phyloP scores from a whole-genome alignment of 768 basidiomycete species.

The Suillus decipiens region DNA sequence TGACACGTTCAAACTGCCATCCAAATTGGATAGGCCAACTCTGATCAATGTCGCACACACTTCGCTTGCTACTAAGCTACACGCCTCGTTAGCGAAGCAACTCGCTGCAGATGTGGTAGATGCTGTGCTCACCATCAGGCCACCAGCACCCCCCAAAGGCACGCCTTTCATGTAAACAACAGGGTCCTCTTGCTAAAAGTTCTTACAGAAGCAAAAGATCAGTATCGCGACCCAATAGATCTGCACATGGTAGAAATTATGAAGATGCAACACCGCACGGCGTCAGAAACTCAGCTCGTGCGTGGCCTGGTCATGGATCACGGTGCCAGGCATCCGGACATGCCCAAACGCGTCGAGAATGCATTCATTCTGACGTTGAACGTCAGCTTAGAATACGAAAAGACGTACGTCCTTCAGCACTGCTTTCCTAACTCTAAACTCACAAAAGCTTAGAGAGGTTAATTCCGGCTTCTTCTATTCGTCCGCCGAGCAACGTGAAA shows the following conservation, averaged over 20 bases:
- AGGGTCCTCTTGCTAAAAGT: conserved; percentile 32
- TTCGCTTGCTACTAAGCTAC: conserved; percentile 94
- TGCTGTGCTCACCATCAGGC: conserved; percentile 87
- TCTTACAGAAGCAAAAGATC: conserved; percentile 56
- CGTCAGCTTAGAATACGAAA: conserved; percentile 98
- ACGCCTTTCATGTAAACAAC: conserved; percentile 23
- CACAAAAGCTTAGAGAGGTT: conserved; percentile 71
- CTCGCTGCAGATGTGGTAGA: conserved; percentile 94
- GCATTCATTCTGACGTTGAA: conserved; percentile 94
- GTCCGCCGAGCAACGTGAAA: conserved; percentile 96
- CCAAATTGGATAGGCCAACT: conserved; percentile 83
- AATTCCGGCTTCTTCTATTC: conserved; percentile 99
- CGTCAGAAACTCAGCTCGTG: conserved; percentile 94
- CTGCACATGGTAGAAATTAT: conserved; percentile 99
- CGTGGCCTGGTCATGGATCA: conserved; percentile 97
- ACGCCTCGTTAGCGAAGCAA: conserved; percentile 76
- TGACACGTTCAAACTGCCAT: conserved; percentile 81
- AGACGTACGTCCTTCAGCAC: conserved; percentile 73
- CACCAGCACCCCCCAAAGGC: conserved; percentile 64
- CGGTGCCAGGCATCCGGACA: conserved; percentile 96
- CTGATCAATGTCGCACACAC: conserved; percentile 93
- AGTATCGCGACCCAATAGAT: conserved; percentile 89
- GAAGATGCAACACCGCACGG: conserved; percentile 99
- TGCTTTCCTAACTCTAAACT: conserved; percentile 20
- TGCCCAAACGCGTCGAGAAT: conserved; percentile 98